Evolutionary conservation across 1,284 basidiomycete genomes (phyloP), one percentile per base, ranked within the genome.

Genomic region (Hortiboletus rubellus): DNA sequence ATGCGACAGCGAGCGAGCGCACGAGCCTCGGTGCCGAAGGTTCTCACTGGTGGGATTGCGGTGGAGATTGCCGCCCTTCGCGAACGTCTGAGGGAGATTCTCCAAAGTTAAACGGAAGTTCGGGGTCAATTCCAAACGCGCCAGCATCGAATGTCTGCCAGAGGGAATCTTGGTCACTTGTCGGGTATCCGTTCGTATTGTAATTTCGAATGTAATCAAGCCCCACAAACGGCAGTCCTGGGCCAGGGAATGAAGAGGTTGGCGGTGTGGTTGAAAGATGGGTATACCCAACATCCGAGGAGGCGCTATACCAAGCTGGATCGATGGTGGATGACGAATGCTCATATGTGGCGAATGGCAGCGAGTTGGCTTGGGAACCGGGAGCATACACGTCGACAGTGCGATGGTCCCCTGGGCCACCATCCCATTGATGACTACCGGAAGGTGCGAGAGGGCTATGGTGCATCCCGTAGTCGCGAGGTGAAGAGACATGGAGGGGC

Each of bases 151-250:
- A 87, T 65, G 82, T 82, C 64, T 88, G 85, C 85, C 89, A 91
- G 45, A 87, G 73, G 33, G 79, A 76, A 64, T 88, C 87, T 68
- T 85, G 84, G 54, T 87, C 86, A 48, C 76, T 76, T 53, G 76
- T 66, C 24, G 70, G 58, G 62, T 76, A 79, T 42, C 77, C 74
- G 10, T 73, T 74, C 10, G 78, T 65, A 62, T 77, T 80, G 68
- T 87, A 90, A 65, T 89, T 91, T 60, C 87, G 83, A 63, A 92
- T 85, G 64, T 82, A 92, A 64, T 92, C 90, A 43, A 92, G 77
- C 17, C 89, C 90, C 42, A 84, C 81, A 77, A 92, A 92, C 0
- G 90, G 91, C 31, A 92, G 76, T 33, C 90, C 89, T 33, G 84
- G 77, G 7, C 83, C 82, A 59, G 82, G 78, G 68, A 91, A 91